phyloP scores from a whole-genome alignment of 78 protist species.

The Dictyostelium capitatum region DNA sequence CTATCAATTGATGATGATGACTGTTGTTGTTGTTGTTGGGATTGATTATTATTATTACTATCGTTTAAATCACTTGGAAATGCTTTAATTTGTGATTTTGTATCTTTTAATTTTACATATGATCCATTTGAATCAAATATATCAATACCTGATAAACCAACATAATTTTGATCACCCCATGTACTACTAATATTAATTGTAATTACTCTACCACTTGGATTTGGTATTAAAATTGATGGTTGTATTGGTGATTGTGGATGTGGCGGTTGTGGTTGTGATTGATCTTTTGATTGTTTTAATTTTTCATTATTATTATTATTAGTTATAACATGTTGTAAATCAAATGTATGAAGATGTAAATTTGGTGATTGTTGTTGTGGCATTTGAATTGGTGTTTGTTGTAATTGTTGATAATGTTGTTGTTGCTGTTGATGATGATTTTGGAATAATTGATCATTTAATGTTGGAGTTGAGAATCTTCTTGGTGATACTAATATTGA shows the following conservation, averaged over 20 bases:
- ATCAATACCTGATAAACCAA: conserved; percentile 92
- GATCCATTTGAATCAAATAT: conserved; percentile 68
- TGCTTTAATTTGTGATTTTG: conserved; percentile 62
- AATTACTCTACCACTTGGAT: conserved; percentile 50
- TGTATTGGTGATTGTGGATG: background rate
- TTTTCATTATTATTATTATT: background rate
- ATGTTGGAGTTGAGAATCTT: conserved; percentile 1
- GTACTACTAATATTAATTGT: conserved; percentile 62
- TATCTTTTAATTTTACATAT: conserved; percentile 48
- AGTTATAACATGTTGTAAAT: background rate
- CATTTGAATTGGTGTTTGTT: background rate
- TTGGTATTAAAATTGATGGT: background rate
- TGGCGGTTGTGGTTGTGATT: background rate
- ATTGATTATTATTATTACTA: background rate
- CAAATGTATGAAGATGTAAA: conserved; percentile 37
- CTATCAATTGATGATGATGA: conserved; percentile 74
- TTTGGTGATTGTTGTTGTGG: conserved; percentile 2
- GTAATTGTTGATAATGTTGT: background rate
- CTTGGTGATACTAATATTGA: conserved; percentile 35
- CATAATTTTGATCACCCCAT: conserved; percentile 91
- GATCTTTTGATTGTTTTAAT: background rate
- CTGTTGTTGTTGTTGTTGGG: background rate
- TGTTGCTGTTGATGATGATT: background rate
- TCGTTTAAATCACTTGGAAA: conserved; percentile 80
- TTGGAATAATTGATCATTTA: background rate